Base-by-base conservation (phyloP, 2,329 filamentous ascomycete species). In the Sporothrix brunneoviolacea region DNA sequence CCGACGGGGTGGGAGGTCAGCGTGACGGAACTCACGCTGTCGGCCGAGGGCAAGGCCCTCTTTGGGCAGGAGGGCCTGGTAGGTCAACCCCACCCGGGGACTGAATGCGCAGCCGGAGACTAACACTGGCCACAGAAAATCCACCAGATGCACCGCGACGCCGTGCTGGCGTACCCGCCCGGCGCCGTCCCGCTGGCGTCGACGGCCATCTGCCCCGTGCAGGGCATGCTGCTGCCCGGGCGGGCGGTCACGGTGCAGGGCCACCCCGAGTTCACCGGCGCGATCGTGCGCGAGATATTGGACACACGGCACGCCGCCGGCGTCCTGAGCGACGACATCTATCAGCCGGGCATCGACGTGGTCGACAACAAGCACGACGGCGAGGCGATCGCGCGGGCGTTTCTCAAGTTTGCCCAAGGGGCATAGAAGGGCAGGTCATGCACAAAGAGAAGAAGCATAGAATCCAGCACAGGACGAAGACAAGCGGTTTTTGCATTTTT, bases 71-170 rank as follows among this genome's bases (percentile, higher is more conserved):
- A 88, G 22, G 24, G 24, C 24, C n/a, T n/a, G n/a, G n/a, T n/a
- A n/a, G n/a, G n/a, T n/a, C n/a, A n/a, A n/a, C n/a, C n/a, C n/a
- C n/a, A n/a, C n/a, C n/a, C n/a, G n/a, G n/a, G n/a, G n/a, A n/a
- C n/a, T n/a, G n/a, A n/a, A n/a, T n/a, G n/a, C n/a, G n/a, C n/a
- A n/a, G n/a, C n/a, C n/a, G n/a, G n/a, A n/a, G n/a, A 28, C 24
- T 28, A 10, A 28, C 24, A 28, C 24, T 10, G 15, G 48, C 18
- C 39, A 48, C 59, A 86, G 83, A 74, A 74, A 21, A 78, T 94
- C 54, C 84, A 91, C 64, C 88, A 95, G 66, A 91, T 94, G 86
- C 89, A 95, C 67, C 80, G 82, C 56, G 88, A 96, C 63, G 78
- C 85, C 33, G 84, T 91, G 5, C 77, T 75, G 58, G 67, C 73